Conservation (phyloP, 306 rosid genomes). For the Acacia crassicarpa region DNA sequence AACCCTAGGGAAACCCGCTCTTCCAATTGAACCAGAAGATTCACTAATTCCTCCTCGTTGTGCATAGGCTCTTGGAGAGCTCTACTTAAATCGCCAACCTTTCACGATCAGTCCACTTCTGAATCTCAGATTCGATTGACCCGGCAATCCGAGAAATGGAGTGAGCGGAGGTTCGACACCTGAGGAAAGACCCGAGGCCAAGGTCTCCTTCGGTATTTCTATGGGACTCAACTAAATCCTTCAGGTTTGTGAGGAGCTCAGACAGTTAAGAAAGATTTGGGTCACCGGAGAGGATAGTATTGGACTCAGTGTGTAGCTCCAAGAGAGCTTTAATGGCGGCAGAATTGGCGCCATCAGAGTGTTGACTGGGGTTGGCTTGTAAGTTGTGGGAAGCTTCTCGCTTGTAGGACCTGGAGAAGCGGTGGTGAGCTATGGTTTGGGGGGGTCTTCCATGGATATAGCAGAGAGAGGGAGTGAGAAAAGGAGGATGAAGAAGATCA, state of each 20-base stretch:
- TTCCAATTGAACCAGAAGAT: constrained; percentile 54
- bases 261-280: constrained; percentile 55
- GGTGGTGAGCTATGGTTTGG: constrained; percentile 39
- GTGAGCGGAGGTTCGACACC: constrained; percentile 62
- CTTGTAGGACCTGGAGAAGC: constrained; percentile 70
- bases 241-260: constrained; percentile 60
- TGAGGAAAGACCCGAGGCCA: constrained; percentile 53
- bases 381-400: constrained; percentile 80
- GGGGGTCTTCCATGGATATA: constrained; percentile 48
- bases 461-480: background rate
- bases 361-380: constrained; percentile 46
- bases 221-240: constrained; percentile 49
- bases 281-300: constrained; percentile 62
- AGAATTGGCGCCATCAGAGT: constrained; percentile 51
- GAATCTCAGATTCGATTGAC: constrained; percentile 70
- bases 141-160: constrained; percentile 68
- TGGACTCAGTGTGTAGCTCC: constrained; percentile 69
- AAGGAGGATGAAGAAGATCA: background rate
- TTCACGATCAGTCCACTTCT: constrained; percentile 88
- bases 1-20: constrained; percentile 64
- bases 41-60: constrained; percentile 35
- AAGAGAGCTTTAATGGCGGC: constrained; percentile 75
- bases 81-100: constrained; percentile 42
- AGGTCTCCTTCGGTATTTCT: constrained; percentile 20
- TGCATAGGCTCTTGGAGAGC: constrained; percentile 21